Base-by-base conservation (phyloP, 2,329 filamentous ascomycete species). In the Hypocrella siamensis region DNA sequence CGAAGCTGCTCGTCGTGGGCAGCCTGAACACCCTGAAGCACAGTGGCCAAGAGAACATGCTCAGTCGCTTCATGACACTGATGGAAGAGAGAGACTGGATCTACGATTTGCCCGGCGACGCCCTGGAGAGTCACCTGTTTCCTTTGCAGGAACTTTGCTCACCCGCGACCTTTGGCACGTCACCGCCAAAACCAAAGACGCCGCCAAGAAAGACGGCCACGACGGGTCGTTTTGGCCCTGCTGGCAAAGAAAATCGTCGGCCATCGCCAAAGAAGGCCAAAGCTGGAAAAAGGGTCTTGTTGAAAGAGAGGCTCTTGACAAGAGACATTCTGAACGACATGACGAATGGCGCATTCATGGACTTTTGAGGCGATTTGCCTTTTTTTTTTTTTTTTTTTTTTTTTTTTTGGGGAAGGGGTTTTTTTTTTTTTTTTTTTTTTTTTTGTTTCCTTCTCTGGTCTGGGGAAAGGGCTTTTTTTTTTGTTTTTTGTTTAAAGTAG, bases 1-100 rank as follows among this genome's bases (percentile, higher is more conserved):
- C 80, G 1, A 98, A 98, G 59, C 60, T 98, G 22, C 64, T 98
- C 2, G 79, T 98, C 10, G 56, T 98, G 1, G 90, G 90, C 8
- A 92, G 82, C 52, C 71, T 72, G 47, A 66, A 63, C 34, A 98
- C 90, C 1, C 60, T 98, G 3, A 83, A 79, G 64, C 62, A 73
- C 9, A 67, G 78, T 32, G 75, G 63, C n/a, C 59, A 60, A 17
- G 76, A 82, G 42, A 80, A 85, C 43, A 75, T 96, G 56, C 63
- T 98, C 11, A 70, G 69, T 21, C 67, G 68, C 16, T 83, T 96
- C 46, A 67, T 96, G 6, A 56, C 60, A 3, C 56, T 96, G 26
- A 88, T 94, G 62, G 79, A 86, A 40, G 60, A 66, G 34, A 73
- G 70, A 32, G 60, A 68, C n/a, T 96, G 90, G 86, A 63, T 85